These are phyloP conservation scores for Microcyclospora pomicola DNA, from an alignment of 2,329 filamentous ascomycete species.

Conservation along the genomic window DNA sequence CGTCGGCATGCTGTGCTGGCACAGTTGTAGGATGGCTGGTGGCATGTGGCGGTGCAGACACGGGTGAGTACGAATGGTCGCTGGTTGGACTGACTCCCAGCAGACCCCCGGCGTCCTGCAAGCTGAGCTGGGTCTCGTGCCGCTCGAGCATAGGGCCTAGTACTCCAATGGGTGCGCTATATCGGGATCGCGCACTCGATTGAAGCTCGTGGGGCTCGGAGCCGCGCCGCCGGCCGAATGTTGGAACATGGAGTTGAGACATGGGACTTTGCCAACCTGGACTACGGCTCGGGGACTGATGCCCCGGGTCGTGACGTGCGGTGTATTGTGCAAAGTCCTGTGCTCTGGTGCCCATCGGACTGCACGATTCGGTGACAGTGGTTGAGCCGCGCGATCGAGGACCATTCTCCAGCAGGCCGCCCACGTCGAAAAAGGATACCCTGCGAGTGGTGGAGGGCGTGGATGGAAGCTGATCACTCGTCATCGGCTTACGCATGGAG, in stretches of 20 bases:
- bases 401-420: constrained; percentile 54
- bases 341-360: constrained; percentile 16
- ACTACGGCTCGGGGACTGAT: no score
- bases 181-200: constrained; percentile 1
- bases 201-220: constrained; percentile 4
- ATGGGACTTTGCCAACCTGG: no score
- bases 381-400: constrained; percentile 29
- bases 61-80: no score
- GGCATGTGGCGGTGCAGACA: no score
- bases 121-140: constrained; percentile 14
- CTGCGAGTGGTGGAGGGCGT: constrained; percentile 9
- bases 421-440: constrained; percentile 76
- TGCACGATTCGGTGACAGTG: constrained; percentile 51
- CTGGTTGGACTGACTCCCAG: constrained; percentile 1
- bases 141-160: constrained; percentile 16
- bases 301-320: constrained; percentile 14
- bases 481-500: constrained; percentile 3
- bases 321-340: constrained; percentile 28
- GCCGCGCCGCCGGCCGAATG: constrained; percentile 16
- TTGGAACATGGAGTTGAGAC: constrained; percentile 2
- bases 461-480: constrained; percentile 6
- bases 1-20: no score
- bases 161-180: constrained; percentile 13
- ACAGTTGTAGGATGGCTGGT: no score
- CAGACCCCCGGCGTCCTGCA: constrained; percentile 22